Evolutionary conservation across 2,329 filamentous ascomycete species (phyloP).

Genomic region (Emmonsia crescens): DNA sequence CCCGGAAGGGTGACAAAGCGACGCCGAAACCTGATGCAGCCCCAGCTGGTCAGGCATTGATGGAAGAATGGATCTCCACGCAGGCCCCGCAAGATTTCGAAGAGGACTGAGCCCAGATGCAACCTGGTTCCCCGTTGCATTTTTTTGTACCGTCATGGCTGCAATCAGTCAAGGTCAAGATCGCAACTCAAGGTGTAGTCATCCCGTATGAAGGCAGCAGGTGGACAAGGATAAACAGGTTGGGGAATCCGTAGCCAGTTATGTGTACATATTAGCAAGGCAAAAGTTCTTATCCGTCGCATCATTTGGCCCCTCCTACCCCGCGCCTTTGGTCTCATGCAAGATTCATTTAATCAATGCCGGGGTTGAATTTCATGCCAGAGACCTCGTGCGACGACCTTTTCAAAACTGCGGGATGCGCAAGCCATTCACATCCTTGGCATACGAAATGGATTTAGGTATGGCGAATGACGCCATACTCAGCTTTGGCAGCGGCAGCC

Average conservation of each 20-base stretch:
- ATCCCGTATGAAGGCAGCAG: not conserved
- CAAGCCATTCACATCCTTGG: too few species aligned
- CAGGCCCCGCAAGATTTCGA: constrained; percentile 41
- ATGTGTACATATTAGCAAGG: not conserved
- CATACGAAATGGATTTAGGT: too few species aligned
- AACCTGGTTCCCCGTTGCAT: not conserved
- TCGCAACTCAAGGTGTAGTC: not conserved
- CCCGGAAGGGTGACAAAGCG: constrained; percentile 49
- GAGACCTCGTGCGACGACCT: too few species aligned
- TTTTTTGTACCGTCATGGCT: not conserved
- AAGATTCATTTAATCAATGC: too few species aligned
- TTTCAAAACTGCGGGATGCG: too few species aligned
- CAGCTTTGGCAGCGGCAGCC: too few species aligned
- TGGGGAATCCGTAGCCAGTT: not conserved
- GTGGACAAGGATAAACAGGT: not conserved
- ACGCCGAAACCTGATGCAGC: constrained; percentile 22
- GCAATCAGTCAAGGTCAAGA: not conserved
- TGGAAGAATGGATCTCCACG: constrained; percentile 85
- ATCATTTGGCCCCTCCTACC: not conserved
- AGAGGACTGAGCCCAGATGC: constrained; percentile 21
- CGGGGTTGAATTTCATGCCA: too few species aligned
- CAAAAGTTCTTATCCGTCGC: not conserved
- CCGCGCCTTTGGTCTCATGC: too few species aligned
- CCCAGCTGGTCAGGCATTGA: constrained; percentile 51
- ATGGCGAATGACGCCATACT: too few species aligned